These are phyloP conservation scores for Physaria fendleri DNA, from an alignment of 345 rosid species.

Conservation along the genomic window DNA sequence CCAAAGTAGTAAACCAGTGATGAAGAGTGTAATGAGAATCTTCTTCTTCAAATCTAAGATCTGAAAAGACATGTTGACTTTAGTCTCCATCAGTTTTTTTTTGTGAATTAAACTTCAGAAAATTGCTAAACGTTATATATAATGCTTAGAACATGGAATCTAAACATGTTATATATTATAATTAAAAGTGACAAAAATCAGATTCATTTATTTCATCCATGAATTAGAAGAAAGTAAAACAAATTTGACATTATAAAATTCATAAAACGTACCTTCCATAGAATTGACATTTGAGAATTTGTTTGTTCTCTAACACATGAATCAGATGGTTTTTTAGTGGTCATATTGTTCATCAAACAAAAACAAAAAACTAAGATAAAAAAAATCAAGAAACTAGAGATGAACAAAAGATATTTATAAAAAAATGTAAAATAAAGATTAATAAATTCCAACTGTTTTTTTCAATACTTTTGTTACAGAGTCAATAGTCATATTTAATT, in stretches of 20 bases:
- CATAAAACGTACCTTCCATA: background rate
- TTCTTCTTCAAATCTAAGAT: constrained; percentile 14
- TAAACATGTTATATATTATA: constrained; percentile 8
- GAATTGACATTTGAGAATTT: constrained; percentile 9
- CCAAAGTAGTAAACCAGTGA: constrained; percentile 3
- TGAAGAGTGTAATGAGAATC: constrained; percentile 3
- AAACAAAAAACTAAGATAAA: background rate
- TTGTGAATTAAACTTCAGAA: too few species aligned
- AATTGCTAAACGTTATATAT: too few species aligned
- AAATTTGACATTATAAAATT: background rate
- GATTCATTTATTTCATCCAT: background rate
- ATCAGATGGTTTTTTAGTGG: constrained; percentile 7
- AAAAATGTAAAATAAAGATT: too few species aligned
- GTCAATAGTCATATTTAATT: too few species aligned
- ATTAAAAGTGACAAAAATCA: background rate
- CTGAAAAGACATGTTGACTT: constrained; percentile 19
- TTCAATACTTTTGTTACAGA: too few species aligned
- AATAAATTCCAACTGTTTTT: too few species aligned
- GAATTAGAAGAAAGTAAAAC: too few species aligned
- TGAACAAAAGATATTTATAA: background rate
- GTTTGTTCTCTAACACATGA: constrained; percentile 6
- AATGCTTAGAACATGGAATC: background rate
- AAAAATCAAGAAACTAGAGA: background rate
- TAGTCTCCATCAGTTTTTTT: background rate
- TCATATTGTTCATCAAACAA: constrained; percentile 3